Evolutionary conservation across 202 grass and related monocot genomes (phyloP).

Genomic region (Eragrostis tef): DNA sequence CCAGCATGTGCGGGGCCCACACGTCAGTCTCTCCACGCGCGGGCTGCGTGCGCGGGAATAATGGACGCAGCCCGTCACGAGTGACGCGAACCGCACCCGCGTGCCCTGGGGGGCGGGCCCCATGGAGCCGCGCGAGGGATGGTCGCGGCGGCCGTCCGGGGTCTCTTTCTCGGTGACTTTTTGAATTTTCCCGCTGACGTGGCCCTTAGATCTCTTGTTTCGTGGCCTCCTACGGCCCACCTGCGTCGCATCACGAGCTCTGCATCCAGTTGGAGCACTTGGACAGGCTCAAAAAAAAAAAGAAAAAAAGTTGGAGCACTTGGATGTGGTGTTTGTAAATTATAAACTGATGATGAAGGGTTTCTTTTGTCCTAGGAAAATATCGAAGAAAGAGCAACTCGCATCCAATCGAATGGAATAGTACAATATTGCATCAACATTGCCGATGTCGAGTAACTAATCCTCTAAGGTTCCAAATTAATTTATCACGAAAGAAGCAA

Average conservation of each 20-base stretch:
- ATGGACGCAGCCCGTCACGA: background rate
- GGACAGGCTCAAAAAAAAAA: too few relatives aligned
- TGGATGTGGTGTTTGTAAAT: too few relatives aligned
- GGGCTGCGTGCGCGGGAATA: too few relatives aligned
- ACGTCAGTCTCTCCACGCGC: background rate
- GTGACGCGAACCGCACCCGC: background rate
- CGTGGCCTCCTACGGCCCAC: background rate
- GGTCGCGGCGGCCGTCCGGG: slow-evolving; percentile 26
- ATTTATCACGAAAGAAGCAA: background rate
- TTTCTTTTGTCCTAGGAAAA: background rate
- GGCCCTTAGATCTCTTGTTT: background rate
- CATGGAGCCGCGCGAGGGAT: background rate
- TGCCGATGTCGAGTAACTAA: background rate
- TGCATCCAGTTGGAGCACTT: background rate
- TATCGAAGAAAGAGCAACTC: background rate
- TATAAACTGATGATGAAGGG: background rate
- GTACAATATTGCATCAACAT: too few relatives aligned
- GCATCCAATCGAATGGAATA: background rate
- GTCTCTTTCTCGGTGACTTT: slow-evolving; percentile 9
- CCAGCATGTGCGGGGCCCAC: rapidly evolving
- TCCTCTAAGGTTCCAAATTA: background rate
- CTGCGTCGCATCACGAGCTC: background rate
- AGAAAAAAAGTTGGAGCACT: too few relatives aligned
- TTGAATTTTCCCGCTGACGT: background rate
- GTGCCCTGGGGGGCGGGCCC: background rate